Base-by-base conservation (phyloP, 441 rosid species). In the Isatis lusitanica region DNA sequence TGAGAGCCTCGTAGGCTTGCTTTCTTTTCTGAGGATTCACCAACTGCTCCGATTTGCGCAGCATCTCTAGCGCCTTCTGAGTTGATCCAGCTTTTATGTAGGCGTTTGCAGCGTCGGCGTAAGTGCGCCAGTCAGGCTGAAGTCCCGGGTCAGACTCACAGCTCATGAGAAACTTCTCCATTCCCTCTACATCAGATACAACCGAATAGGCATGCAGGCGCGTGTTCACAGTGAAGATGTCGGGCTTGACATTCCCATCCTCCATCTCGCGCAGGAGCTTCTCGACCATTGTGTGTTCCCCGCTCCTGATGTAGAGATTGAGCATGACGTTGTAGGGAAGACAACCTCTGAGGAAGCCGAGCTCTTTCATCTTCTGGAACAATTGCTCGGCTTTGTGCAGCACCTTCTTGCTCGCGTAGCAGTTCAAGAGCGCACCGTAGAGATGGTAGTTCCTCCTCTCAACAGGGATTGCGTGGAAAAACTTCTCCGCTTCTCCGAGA, bases 371-470 rank as follows among this genome's bases (percentile, higher is more conserved):
- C 68, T 65, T 44, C 71, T 75, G 78, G 68, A 83, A 69, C 6
- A 78, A 21, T 15, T 73, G 78, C 68, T 83, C 87, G 3, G 88
- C 88, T 62, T 78, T 88, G 47, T 82, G 80, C 31, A 81, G 52
- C 50, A 63, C 64, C 52, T 78, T 74, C 42, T 38, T 59, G 33
- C 51, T 24, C 24, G 77, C 79, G 52, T 84, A 86, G 79, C 84
- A 80, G 61, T 76, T 83, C 26, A 88, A 79, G 46, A 85, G 86
- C n/a, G 90, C 62, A 31, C 77, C 67, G 43, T 85, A 79, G 48
- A 79, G 81, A 39, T 69, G 33, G 39, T 12, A 43, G 24, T 4
- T 47, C 69, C 68, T 83, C 26, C 51, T 57, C 18, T 57, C 63
- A 5, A 30, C 4, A 2, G 87, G 78, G 51, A 82, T 12, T 2